A percentile compares a stretch with the other conserved stretches of the same genome.
These are phyloP conservation scores for Ogataea hybrid DNA, from an alignment of 1,139 yeast species.

Conservation along the genomic window DNA sequence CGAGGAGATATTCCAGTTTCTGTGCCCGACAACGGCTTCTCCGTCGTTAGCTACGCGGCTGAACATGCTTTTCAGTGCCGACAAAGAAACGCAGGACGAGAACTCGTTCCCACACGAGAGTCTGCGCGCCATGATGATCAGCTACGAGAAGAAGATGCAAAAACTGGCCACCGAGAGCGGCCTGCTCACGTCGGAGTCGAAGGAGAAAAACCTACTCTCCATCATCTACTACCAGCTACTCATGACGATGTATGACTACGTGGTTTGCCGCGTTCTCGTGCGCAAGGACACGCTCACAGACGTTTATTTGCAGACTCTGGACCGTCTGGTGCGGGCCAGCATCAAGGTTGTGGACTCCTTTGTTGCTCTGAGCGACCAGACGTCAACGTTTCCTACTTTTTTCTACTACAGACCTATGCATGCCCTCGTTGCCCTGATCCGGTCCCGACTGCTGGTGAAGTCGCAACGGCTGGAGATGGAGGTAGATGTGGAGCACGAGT, in stretches of 20 bases:
- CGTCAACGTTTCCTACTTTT: slow-evolving; percentile 48
- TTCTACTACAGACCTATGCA: slow-evolving; percentile 56
- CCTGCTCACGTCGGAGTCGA: slow-evolving; percentile 31
- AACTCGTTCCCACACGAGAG: too few relatives aligned
- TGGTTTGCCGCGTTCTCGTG: slow-evolving; percentile 37
- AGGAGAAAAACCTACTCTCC: slow-evolving; percentile 36
- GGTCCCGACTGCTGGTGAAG: slow-evolving; percentile 43
- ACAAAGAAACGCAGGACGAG: too few relatives aligned
- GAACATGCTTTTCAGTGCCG: slow-evolving; percentile 3
- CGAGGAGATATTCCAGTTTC: slow-evolving; percentile 42
- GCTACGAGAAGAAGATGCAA: too few relatives aligned
- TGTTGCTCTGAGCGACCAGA: slow-evolving; percentile 38
- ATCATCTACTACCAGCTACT: slow-evolving; percentile 47
- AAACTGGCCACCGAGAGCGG: too few relatives aligned
- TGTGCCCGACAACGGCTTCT: slow-evolving; percentile 27
- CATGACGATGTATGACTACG: slow-evolving; percentile 49
- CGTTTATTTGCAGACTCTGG: slow-evolving; percentile 38
- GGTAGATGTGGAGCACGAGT: slow-evolving; percentile 40
- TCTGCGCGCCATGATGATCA: too few relatives aligned
- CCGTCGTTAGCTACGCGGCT: slow-evolving; percentile 11
- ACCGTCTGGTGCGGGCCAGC: slow-evolving; percentile 42
- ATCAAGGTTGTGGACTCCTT: slow-evolving; percentile 47
- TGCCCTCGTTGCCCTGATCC: slow-evolving; percentile 47
- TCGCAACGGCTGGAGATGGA: slow-evolving; percentile 37
- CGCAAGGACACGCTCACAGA: slow-evolving; percentile 29